phyloP scores from a whole-genome alignment of 2,329 filamentous ascomycete genomes.

The Alternaria arborescens region DNA sequence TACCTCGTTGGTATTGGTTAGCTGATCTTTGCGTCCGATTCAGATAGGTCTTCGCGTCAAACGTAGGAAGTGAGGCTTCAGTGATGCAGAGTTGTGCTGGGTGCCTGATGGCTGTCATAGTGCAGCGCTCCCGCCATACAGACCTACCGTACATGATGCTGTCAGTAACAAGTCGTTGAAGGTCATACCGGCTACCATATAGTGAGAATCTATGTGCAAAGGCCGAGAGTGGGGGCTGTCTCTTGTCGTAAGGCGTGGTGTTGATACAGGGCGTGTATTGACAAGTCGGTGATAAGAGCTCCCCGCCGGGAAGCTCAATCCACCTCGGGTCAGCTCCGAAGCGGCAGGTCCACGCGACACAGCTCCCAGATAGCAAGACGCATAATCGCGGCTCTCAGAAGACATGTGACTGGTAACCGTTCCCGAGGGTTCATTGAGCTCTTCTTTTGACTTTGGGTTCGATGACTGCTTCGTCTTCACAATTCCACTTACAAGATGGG shows the following conservation, averaged over 20 bases:
- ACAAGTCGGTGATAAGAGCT: slow-evolving; percentile 7
- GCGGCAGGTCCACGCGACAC: slow-evolving; percentile 17
- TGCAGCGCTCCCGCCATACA: not conserved
- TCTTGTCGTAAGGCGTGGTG: not conserved
- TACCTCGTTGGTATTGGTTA: slow-evolving; percentile 14
- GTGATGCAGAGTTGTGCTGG: not conserved
- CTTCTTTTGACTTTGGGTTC: not conserved
- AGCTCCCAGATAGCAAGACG: slow-evolving; percentile 14
- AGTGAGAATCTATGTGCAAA: not conserved
- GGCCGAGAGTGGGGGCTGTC: not conserved
- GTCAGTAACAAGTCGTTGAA: not conserved
- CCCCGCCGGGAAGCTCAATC: slow-evolving; percentile 12
- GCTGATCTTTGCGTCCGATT: not conserved
- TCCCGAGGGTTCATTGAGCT: slow-evolving; percentile 3
- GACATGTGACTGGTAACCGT: slow-evolving; percentile 25
- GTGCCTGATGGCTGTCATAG: not conserved
- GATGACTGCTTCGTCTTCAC: not conserved
- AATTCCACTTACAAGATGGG: slow-evolving; percentile 54
- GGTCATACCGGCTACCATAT: not conserved
- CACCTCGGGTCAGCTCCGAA: slow-evolving; percentile 14
- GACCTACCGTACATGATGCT: not conserved
- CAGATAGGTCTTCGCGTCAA: not conserved
- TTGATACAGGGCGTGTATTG: not conserved
- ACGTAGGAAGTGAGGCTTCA: not conserved
- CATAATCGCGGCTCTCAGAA: slow-evolving; percentile 18